Evolutionary conservation across 2,329 filamentous ascomycete species (phyloP), one percentile per base, ranked within the genome.

Genomic region (Phoma sp.): DNA sequence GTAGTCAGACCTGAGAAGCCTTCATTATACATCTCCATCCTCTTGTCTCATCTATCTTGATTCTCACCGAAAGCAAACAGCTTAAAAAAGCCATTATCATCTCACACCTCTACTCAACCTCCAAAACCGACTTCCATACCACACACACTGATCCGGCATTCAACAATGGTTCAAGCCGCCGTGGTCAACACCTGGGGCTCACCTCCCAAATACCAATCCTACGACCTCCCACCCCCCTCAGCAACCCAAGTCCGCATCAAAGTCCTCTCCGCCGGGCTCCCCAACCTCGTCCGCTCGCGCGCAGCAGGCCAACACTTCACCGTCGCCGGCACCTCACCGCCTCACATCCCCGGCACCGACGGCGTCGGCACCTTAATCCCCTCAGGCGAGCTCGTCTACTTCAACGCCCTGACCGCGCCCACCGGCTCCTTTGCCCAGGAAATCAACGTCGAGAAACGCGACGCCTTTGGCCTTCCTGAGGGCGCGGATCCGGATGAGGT

Each of bases 271-370:
- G 66, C 78, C 2, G 83, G 82, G 25, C 72, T 84, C 11, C 83
- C 85, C 66, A 76, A 78, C 10, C 71, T 86, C 4, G 83, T 86
- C 38, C 80, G 80, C 43, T 74, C 75, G 36, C 79, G 83, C 27
- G 83, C 83, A 14, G 59, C 77, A 1, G 83, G 84, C 1, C 74
- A 68, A n/a, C 84, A 86, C 70, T 86, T 84, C 72, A 78, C 78
- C 18, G 75, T 79, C 1, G 72, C 78, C n/a, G 75, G 79, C 2
- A 73, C 74, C 5, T 64, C 65, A 0, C 77, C 83, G 0, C 84
- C 83, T 1, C 81, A 85, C 62, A 70, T 76, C 1, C 79, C 80
- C 0, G 83, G 83, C 9, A 71, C 80, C 10, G 83, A 86, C 61
- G 83, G 82, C 52, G 79, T 83, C 1, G 83, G 80, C 37, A 63